Evolutionary conservation across 192 early-diverging fungal species (phyloP).

Genomic region (Backusella mclennaniae): DNA sequence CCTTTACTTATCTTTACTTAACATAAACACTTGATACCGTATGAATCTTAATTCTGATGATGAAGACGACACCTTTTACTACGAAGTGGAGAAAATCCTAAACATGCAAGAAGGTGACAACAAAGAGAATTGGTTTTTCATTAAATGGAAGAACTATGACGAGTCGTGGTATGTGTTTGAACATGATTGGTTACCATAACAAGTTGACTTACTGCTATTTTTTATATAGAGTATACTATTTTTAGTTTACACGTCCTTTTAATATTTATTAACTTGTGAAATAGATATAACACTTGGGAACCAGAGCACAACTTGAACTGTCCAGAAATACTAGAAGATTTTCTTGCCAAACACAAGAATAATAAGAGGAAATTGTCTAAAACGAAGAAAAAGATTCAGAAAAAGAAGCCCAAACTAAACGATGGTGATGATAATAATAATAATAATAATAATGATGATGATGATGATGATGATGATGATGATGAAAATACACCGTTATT

Average conservation of each 20-base stretch:
- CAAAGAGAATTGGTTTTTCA: background rate
- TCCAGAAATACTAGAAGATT: background rate
- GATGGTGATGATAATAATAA: no score
- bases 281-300: conserved; percentile 14
- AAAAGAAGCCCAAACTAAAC: background rate
- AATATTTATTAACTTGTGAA: background rate
- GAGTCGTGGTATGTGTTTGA: background rate
- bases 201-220: background rate
- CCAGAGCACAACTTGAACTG: conserved; percentile 9
- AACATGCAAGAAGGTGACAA: background rate
- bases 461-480: background rate
- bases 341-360: background rate
- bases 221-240: background rate
- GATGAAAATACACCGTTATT: background rate
- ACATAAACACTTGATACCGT: background rate
- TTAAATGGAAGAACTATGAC: conserved; percentile 14
- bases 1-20: background rate
- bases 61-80: conserved; percentile 7
- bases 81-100: conserved; percentile 9
- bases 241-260: background rate
- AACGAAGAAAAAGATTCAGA: background rate
- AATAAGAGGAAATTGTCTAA: background rate
- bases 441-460: background rate
- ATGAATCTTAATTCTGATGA: background rate
- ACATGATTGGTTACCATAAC: background rate